These are phyloP conservation scores for Phaffia tasmanica DNA, from an alignment of 768 basidiomycete species.

Conservation along the genomic window DNA sequence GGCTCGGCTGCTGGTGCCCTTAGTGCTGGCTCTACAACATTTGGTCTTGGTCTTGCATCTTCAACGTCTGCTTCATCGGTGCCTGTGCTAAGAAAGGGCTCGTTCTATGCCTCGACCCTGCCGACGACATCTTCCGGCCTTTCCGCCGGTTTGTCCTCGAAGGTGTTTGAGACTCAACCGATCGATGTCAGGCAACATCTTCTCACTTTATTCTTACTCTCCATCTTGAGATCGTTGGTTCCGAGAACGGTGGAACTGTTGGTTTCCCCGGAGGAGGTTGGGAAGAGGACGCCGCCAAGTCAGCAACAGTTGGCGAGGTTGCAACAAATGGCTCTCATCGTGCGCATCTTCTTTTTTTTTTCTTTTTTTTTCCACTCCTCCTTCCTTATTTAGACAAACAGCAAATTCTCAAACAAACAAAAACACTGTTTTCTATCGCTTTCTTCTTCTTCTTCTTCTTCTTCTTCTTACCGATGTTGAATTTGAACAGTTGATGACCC, in stretches of 20 bases:
- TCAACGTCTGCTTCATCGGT: too few species aligned
- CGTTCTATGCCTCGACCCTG: not conserved
- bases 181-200: conserved; percentile 24
- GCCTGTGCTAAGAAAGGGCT: not conserved
- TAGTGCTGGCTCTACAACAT: not conserved
- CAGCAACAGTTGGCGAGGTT: conserved; percentile 17
- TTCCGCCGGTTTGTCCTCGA: not conserved
- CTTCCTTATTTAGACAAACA: too few species aligned
- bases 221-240: conserved; percentile 16
- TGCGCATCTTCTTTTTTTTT: not conserved
- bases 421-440: too few species aligned
- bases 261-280: not conserved
- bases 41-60: too few species aligned
- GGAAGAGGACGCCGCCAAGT: not conserved
- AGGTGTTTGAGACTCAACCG: not conserved
- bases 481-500: not conserved
- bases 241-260: conserved; percentile 14
- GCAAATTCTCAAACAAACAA: too few species aligned
- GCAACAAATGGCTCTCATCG: conserved; percentile 23
- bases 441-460: too few species aligned
- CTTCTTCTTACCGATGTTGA: too few species aligned
- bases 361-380: too few species aligned
- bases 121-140: not conserved
- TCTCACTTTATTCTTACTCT: conserved; percentile 23
- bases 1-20: not conserved